Conservation (phyloP, 495 filamentous ascomycete genomes). For the Friedmanniomyces simplex region DNA sequence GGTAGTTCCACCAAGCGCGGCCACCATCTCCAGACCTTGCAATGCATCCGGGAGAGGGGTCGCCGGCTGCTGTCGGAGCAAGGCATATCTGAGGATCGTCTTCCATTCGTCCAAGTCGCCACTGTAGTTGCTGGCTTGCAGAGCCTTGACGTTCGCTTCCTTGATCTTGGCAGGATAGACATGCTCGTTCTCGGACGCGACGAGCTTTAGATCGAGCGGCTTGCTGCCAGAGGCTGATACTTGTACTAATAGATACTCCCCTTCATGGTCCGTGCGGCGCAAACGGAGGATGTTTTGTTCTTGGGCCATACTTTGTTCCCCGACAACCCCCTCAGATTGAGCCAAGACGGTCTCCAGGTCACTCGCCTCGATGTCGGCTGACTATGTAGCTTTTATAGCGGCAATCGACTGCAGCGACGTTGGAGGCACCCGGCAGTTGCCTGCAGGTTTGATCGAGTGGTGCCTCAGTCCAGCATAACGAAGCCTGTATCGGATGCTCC, state of each 20-base stretch:
- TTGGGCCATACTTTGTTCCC: neutral
- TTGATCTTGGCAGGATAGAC: slow-evolving; percentile 37
- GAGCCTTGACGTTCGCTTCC: slow-evolving; percentile 12
- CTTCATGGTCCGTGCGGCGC: slow-evolving; percentile 29
- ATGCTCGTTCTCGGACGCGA: slow-evolving; percentile 56
- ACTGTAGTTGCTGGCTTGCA: slow-evolving; percentile 44
- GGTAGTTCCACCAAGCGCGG: slow-evolving; percentile 27
- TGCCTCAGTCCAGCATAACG: neutral
- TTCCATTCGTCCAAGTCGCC: slow-evolving; percentile 50
- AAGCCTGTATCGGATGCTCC: too few relatives aligned
- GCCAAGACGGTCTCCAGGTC: neutral
- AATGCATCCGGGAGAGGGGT: slow-evolving; percentile 6
- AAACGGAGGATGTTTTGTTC: slow-evolving; percentile 12
- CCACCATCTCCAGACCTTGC: slow-evolving; percentile 29
- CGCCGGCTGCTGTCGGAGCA: slow-evolving; percentile 27
- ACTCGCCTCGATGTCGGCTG: neutral
- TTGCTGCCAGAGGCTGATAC: slow-evolving; percentile 38
- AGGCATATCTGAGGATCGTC: slow-evolving; percentile 33
- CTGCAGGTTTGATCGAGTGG: neutral
- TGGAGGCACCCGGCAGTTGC: neutral
- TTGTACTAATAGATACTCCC: slow-evolving; percentile 48
- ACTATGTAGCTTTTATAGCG: neutral
- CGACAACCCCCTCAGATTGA: neutral
- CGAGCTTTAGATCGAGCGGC: slow-evolving; percentile 49
- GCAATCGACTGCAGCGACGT: neutral